Evolutionary conservation across 2,329 filamentous ascomycete genomes (phyloP).

Genomic region (Xylariaceae sp.): DNA sequence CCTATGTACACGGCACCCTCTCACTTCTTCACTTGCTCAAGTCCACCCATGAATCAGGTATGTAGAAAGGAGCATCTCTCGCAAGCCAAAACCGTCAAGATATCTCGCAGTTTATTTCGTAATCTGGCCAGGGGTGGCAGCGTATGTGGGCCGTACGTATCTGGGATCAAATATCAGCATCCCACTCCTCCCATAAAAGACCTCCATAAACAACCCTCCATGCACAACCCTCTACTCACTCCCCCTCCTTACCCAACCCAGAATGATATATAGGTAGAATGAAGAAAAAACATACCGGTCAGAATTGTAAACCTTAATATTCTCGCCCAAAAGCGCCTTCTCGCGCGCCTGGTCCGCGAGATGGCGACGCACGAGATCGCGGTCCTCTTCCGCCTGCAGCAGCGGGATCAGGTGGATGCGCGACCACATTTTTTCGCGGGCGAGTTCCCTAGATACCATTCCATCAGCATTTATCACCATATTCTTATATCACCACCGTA

Average conservation of each 20-base stretch:
- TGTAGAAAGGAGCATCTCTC: neutral
- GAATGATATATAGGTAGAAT: no score
- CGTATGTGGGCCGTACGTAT: slow-evolving; percentile 69
- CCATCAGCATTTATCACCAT: slow-evolving; percentile 1
- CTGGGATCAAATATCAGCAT: neutral
- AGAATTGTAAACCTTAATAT: slow-evolving; percentile 79
- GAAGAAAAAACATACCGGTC: slow-evolving; percentile 71
- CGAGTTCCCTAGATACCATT: slow-evolving; percentile 65
- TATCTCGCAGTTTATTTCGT: slow-evolving; percentile 54
- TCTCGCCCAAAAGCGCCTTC: slow-evolving; percentile 80
- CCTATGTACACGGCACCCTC: slow-evolving; percentile 11
- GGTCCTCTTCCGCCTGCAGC: slow-evolving; percentile 93
- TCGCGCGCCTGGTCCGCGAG: slow-evolving; percentile 83
- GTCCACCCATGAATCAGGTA: no score
- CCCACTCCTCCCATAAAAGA: no score
- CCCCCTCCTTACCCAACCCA: no score
- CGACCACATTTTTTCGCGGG: slow-evolving; percentile 96
- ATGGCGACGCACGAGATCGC: slow-evolving; percentile 84
- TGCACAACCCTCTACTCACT: no score
- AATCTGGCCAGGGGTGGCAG: slow-evolving; percentile 60
- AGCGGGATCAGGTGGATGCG: slow-evolving; percentile 91
- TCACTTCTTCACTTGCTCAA: neutral
- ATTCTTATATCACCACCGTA: no score
- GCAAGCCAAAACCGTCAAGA: neutral
- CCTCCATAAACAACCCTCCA: no score